phyloP scores from a whole-genome alignment of 2,329 filamentous ascomycete species.

The Neurospora crassa region DNA sequence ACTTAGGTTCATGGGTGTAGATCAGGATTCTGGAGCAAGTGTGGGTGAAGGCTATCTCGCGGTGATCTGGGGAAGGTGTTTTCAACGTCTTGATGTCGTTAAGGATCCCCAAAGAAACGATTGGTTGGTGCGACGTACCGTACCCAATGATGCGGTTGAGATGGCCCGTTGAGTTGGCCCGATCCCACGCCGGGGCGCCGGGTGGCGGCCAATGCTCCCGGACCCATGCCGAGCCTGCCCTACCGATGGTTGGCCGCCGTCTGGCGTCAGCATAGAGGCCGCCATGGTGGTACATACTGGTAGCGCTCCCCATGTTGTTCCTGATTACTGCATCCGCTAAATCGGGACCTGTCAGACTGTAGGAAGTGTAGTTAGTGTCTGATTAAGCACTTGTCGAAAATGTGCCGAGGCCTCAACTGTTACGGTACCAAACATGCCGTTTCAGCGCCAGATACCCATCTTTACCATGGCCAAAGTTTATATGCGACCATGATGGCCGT shows the following conservation, averaged over 20 bases:
- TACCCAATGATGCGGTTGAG: slow-evolving; percentile 13
- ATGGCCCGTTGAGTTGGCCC: slow-evolving; percentile 1
- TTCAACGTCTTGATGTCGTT: neutral
- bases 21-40: neutral
- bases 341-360: neutral
- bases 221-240: slow-evolving; percentile 4
- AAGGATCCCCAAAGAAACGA: neutral
- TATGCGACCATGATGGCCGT: neutral
- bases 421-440: neutral
- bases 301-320: neutral
- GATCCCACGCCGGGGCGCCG: slow-evolving; percentile 4
- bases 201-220: slow-evolving; percentile 2
- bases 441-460: neutral
- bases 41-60: neutral
- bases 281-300: slow-evolving; percentile 6
- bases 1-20: neutral
- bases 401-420: neutral
- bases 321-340: neutral
- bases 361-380: neutral
- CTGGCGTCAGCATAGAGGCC: slow-evolving; percentile 16
- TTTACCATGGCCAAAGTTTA: neutral
- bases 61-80: neutral
- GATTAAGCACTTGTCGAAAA: neutral
- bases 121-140: slow-evolving; percentile 9
- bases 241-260: slow-evolving; percentile 2